These are phyloP conservation scores for Heritiera fomes DNA, from an alignment of 345 rosid genomes.

Conservation along the genomic window DNA sequence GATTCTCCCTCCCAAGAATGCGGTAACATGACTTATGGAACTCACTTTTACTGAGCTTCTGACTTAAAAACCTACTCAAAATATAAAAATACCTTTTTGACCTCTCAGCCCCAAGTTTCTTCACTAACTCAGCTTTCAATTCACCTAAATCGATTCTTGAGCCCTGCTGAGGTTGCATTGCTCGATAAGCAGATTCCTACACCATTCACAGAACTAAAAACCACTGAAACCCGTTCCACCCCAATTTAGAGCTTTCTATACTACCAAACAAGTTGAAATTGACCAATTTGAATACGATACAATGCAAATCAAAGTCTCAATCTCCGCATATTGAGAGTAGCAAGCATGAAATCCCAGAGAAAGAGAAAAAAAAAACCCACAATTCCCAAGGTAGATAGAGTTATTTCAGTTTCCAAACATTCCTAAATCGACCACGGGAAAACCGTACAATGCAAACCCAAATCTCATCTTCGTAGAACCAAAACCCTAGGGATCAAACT, in stretches of 20 bases:
- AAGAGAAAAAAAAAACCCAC: slow-evolving; percentile 14
- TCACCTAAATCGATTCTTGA: slow-evolving; percentile 84
- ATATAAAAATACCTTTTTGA: slow-evolving; percentile 71
- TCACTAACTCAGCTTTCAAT: slow-evolving; percentile 67
- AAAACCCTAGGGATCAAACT: slow-evolving; percentile 73
- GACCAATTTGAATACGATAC: slow-evolving; percentile 31
- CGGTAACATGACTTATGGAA: slow-evolving; percentile 76
- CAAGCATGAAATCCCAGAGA: slow-evolving; percentile 19
- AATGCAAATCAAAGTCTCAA: slow-evolving; percentile 50
- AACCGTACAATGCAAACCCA: slow-evolving; percentile 56
- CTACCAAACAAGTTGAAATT: slow-evolving; percentile 34
- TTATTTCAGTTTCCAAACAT: slow-evolving; percentile 37
- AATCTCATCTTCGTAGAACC: slow-evolving; percentile 58
- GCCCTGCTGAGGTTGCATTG: slow-evolving; percentile 82
- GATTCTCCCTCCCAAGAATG: slow-evolving; percentile 84
- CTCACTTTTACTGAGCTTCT: slow-evolving; percentile 82
- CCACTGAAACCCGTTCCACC: slow-evolving; percentile 32
- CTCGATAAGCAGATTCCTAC: slow-evolving; percentile 50
- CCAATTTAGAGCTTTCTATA: slow-evolving; percentile 35
- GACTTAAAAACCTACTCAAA: slow-evolving; percentile 80
- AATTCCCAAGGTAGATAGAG: slow-evolving; percentile 15
- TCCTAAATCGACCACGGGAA: slow-evolving; percentile 35
- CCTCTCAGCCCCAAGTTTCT: slow-evolving; percentile 87
- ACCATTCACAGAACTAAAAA: slow-evolving; percentile 40
- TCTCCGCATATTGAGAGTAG: slow-evolving; percentile 51